Base-by-base conservation (phyloP, 2,329 filamentous ascomycete species). In the Zymoseptoria pseudotritici region DNA sequence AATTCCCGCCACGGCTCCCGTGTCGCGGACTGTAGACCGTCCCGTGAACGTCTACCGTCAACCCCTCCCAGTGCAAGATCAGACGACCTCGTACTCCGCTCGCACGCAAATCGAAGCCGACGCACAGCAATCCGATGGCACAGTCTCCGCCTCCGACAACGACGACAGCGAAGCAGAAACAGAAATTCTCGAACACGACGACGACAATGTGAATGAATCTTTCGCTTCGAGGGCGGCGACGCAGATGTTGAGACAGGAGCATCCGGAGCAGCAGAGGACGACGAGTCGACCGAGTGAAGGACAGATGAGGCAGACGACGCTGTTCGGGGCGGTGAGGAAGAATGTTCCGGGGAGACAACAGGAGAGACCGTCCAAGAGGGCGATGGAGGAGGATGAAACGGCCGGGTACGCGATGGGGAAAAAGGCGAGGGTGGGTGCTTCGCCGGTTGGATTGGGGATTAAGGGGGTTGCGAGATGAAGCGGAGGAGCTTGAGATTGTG, bases 201-300 rank as follows among this genome's bases (percentile, higher is more conserved):
- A 87, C 53, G 82, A 86, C 62, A 83, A 87, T 50, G 75, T 91
- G 0, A 82, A 80, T 36, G 88, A 88, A 68, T 91, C 88, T 59
- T 88, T 90, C 69, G 90, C 90, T 8, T 92, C 87, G 68, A 88
- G 89, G 64, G 85, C 86, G 52, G 90, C 91, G 1, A 86, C 87
- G 90, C 63, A 86, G 87, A 70, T 71, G 70, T 60, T 73, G 26
- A 56, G 69, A 17, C 75, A 80, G 55, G 71, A 77, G 53, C 13
- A 46, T 46, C 36, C 36, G 5, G 66, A 75, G 66, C 74, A 71
- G 67, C 13, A n/a, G 36, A 46, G 13, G 36, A 65, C 70, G 53
- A 68, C 70, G 50, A 69, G 72, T 59, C 69, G 66, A 13, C 61
- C 63, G 10, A 75, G 68, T 72, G 61, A 58, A 13, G 60, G 51